Evolutionary conservation across 306 rosid species (phyloP).

Genomic region (Glycyrrhiza uralensis): DNA sequence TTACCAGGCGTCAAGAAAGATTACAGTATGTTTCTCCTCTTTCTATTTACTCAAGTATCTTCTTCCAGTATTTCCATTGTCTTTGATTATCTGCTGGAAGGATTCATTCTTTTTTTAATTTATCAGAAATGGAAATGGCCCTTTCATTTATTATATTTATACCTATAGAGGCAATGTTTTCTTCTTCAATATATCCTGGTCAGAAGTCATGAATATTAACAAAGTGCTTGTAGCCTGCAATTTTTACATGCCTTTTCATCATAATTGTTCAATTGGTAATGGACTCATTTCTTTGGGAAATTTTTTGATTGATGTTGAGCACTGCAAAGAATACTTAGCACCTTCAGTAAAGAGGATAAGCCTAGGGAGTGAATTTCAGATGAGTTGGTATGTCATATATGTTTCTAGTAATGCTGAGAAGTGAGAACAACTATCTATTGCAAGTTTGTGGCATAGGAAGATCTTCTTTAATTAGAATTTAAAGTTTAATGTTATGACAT

Average conservation of each 20-base stretch:
- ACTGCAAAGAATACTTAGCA: not conserved
- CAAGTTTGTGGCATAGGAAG: not conserved
- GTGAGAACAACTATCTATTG: not conserved
- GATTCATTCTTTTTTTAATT: not conserved
- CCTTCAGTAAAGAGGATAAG: not conserved
- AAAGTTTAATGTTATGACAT: not conserved
- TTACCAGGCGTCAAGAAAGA: conserved; percentile 70
- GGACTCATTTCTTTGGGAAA: not conserved
- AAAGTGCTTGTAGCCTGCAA: not conserved
- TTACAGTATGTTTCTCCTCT: conserved; percentile 38
- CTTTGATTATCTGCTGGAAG: not conserved
- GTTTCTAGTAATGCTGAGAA: not conserved
- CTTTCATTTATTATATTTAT: not conserved
- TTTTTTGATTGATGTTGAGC: not conserved
- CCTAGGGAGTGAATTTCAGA: not conserved
- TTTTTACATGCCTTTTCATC: not conserved
- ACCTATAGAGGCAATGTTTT: not conserved
- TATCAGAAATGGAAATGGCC: not conserved
- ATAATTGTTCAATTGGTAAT: not conserved
- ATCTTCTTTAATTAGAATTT: not conserved
- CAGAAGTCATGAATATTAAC: not conserved
- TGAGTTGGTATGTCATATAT: not conserved
- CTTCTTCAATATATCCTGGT: not conserved
- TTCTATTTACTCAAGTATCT: not conserved
- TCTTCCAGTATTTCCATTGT: not conserved